Conservation (phyloP, 345 rosid genomes). For the Citrus sp. region DNA sequence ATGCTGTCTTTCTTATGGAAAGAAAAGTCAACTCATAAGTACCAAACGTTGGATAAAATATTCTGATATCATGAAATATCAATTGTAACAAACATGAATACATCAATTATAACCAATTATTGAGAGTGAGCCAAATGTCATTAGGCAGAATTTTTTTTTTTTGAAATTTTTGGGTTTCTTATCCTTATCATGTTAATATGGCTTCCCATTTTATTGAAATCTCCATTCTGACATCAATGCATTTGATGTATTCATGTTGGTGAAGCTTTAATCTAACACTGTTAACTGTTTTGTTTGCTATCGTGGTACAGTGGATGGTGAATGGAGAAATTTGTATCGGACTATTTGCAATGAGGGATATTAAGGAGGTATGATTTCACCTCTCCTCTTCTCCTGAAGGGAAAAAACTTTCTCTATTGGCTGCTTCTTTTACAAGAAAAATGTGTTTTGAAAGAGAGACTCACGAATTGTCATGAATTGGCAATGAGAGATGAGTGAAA, state of each 20-base stretch:
- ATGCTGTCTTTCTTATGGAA: background rate
- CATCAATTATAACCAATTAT: background rate
- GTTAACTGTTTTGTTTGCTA: background rate
- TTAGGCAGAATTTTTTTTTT: background rate
- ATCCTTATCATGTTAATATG: background rate
- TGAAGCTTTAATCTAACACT: background rate
- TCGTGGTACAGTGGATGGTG: conserved; percentile 88
- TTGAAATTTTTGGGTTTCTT: background rate
- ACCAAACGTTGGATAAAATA: background rate
- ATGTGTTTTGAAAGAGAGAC: background rate
- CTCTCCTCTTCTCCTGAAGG: no score
- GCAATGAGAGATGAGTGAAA: background rate
- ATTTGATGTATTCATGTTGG: background rate
- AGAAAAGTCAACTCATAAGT: background rate
- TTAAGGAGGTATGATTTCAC: conserved; percentile 61
- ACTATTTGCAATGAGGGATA: conserved; percentile 81
- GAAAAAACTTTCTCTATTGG: no score
- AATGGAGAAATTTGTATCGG: conserved; percentile 99
- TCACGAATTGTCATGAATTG: background rate
- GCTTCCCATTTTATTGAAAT: conserved; percentile 3
- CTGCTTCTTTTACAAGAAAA: no score
- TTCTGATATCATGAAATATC: background rate
- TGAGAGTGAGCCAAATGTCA: background rate
- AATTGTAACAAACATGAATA: background rate
- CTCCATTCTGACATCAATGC: background rate